Base-by-base conservation (phyloP, 2,329 filamentous ascomycete species). In the Phaeosphaeriaceae sp. region DNA sequence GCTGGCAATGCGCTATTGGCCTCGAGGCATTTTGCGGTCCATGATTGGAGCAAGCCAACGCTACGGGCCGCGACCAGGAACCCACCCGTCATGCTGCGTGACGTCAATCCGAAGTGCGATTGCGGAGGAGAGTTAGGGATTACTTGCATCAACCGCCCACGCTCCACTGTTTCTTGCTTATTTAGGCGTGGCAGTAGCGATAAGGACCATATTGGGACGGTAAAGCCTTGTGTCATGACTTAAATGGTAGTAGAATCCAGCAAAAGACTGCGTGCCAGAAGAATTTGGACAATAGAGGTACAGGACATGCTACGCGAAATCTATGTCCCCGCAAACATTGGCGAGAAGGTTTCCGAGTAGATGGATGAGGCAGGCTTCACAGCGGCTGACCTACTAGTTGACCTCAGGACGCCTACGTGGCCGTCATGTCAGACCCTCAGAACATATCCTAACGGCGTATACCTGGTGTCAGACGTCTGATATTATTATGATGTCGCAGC, bases 1-100 rank as follows among this genome's bases (percentile, higher is more conserved):
- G 72, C 71, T 76, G 73, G 71, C 74, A 72, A 20, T 51, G 62
- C 51, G 60, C 67, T 58, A 76, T 76, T 76, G 74, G 74, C 57
- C 53, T 60, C 51, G 25, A 53, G 45, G 50, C 51, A 56, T 51
- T 20, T 41, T 51, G 57, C 33, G 45, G 20, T 50, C 53, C 48
- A 51, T 67, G 61, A 69, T 67, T 66, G 65, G 72, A 51, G 53
- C 63, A 54, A 47, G 57, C 47, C 52, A 59, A 67, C 60, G 70
- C 53, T 63, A 64, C 68, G 68, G 69, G 57, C 72, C 66, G 69
- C 62, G 54, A 62, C 36, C 66, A 68, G 63, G 56, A 64, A 63
- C 60, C 58, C 48, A 55, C 48, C 47, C 52, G 55, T 40, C 65
- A 68, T 62, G 60, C 57, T 60, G 40, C 13, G 62, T 72, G 69